Evolutionary conservation across 1,284 basidiomycete species (phyloP).

Genomic region (Cutaneotrichosporon dermatis): DNA sequence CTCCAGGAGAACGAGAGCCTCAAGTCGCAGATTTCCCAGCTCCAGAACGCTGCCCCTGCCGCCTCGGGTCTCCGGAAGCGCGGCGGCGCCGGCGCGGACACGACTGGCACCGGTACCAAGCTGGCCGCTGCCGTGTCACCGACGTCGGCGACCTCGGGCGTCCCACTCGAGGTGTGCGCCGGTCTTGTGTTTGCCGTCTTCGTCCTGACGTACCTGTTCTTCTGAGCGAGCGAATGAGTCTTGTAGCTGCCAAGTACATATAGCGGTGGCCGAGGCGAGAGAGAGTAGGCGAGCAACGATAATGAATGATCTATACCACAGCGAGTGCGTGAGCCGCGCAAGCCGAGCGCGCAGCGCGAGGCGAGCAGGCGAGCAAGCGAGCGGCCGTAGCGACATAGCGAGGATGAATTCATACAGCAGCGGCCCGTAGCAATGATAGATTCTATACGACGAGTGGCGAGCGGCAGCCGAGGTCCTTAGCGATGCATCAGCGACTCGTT

Average conservation of each 20-base stretch:
- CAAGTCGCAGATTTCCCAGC: constrained; percentile 35
- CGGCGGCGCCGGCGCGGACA: constrained; percentile 30
- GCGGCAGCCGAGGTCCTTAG: too few species aligned
- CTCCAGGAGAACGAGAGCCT: constrained; percentile 46
- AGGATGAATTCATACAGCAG: too few species aligned
- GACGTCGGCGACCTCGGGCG: constrained; percentile 34
- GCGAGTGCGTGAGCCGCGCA: too few species aligned
- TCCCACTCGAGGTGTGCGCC: constrained; percentile 55
- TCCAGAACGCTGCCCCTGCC: constrained; percentile 24
- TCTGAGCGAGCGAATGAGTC: constrained; percentile 43
- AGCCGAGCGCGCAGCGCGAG: too few species aligned
- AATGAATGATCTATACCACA: too few species aligned
- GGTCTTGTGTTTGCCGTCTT: constrained; percentile 55
- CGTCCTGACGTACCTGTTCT: constrained; percentile 56
- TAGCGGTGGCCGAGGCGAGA: constrained; percentile 26
- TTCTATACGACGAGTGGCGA: too few species aligned
- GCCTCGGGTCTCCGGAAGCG: constrained; percentile 44
- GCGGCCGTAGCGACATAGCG: too few species aligned
- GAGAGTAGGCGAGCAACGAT: too few species aligned
- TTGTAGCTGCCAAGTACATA: constrained; percentile 3
- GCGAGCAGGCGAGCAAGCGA: too few species aligned
- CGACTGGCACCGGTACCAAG: constrained; percentile 28
- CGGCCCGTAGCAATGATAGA: too few species aligned
- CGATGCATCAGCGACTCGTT: too few species aligned
- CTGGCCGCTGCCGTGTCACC: constrained; percentile 24